Evolutionary conservation across 1,139 yeast species (phyloP), one percentile per base, ranked within the genome.

Genomic region (Kluyveromyces sp.): DNA sequence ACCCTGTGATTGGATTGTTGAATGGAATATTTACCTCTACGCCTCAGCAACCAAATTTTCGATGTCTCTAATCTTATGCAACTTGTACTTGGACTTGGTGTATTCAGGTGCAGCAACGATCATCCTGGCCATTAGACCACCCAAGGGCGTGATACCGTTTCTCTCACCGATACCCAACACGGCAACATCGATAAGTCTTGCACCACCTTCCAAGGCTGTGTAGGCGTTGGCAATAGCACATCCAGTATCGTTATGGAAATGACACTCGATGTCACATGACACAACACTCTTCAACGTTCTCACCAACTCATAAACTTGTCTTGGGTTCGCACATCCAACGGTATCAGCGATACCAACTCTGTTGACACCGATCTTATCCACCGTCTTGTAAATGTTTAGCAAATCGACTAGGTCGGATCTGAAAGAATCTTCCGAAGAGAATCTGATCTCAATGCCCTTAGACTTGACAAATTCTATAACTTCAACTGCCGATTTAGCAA

Each of bases 271-370:
- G 67, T 92, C 97, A 74, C 98, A 92, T 36, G 89, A 83, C 43
- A 92, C 97, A 44, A 90, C 96, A 10, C 90, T 81, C 72, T 83
- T 86, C 68, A 92, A 81, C 40, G 97, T 92, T 67, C 94, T 82
- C 54, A 92, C 95, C 63, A 92, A 79, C 72, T 92, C 97, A 68
- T 90, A 92, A 49, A 92, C 98, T 72, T 92, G 97, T 74, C 98
- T 83, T 63, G 98, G 98, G 74, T 90, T 92, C 53, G 98, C 98
- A 68, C 97, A 87, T 44, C 98, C 98, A 52, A 92, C 97, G 42
- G 98, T 92, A 70, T 92, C 98, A 53, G 98, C 97, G 72, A 92
- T 92, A 75, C 98, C 98, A 47, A 92, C 97, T 72, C 98, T 83
- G 76, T 92, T 89, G 49, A 92, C 97, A 63, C 98, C 98, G 59